Percentiles rank a stretch among this genome's conserved stretches.
These are phyloP conservation scores for Cantharellus anzutake DNA, from an alignment of 768 basidiomycete species.

Conservation along the genomic window DNA sequence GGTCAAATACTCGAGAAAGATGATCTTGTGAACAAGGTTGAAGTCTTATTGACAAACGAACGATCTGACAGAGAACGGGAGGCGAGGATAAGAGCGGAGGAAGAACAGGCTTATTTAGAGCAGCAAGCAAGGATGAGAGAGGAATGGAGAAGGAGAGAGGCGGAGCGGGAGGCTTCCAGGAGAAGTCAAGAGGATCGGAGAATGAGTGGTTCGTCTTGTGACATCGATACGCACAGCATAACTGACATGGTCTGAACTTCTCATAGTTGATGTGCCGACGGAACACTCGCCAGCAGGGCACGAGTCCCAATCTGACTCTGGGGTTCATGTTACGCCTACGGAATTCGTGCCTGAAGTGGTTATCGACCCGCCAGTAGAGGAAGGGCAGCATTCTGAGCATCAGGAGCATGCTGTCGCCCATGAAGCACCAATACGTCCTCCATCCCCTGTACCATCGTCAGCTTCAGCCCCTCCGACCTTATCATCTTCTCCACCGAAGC, in stretches of 20 bases:
- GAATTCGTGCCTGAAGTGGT: too few relatives aligned
- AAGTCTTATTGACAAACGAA: constrained; percentile 44
- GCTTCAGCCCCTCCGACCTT: background rate
- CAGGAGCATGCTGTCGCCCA: background rate
- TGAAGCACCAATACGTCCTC: background rate
- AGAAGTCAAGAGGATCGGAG: constrained; percentile 8
- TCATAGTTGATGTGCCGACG: background rate
- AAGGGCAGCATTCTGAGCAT: background rate
- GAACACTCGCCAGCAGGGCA: background rate
- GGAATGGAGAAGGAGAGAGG: constrained; percentile 1
- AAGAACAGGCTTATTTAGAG: constrained; percentile 12
- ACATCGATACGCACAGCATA: background rate
- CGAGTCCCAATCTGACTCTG: too few relatives aligned
- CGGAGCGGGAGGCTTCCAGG: constrained; percentile 5
- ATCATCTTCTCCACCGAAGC: constrained; percentile 1
- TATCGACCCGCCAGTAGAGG: too few relatives aligned
- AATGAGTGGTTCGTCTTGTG: background rate
- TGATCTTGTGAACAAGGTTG: constrained; percentile 59
- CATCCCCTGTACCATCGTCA: background rate
- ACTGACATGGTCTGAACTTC: background rate
- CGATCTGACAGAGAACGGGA: constrained; percentile 31
- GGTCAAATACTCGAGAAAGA: constrained; percentile 65
- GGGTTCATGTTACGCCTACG: too few relatives aligned
- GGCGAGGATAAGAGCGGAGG: constrained; percentile 24
- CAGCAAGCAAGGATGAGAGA: constrained; percentile 10